Percentiles rank a stretch among this genome's conserved stretches.
Conservation (phyloP, 2,329 filamentous ascomycete genomes). For the Phyllosticta paracitricarpa region DNA sequence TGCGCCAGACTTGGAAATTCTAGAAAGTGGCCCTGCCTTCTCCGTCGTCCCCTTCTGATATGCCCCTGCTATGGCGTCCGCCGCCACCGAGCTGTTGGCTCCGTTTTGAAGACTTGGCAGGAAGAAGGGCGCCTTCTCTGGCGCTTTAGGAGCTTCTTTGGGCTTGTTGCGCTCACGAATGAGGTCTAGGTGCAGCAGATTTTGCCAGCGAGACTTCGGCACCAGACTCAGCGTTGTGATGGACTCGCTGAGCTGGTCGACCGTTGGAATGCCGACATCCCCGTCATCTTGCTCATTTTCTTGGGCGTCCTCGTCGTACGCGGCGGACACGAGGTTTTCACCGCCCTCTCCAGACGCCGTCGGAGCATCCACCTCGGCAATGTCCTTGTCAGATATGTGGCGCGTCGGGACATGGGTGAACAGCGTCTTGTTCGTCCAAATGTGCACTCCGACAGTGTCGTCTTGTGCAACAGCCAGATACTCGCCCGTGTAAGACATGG, state of each 20-base stretch:
- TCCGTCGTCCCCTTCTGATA: slow-evolving; percentile 16
- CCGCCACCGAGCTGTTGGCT: slow-evolving; percentile 12
- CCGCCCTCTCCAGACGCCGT: slow-evolving; percentile 77
- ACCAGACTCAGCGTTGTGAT: slow-evolving; percentile 85
- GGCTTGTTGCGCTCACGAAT: slow-evolving; percentile 92
- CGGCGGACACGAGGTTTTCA: slow-evolving; percentile 63
- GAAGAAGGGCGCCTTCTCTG: slow-evolving; percentile 94
- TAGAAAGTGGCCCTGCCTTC: slow-evolving; percentile 18
- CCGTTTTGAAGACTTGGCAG: slow-evolving; percentile 54
- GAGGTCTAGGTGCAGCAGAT: slow-evolving; percentile 78
- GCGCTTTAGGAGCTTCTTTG: slow-evolving; percentile 78
- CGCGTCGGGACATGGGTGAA: slow-evolving; percentile 83
- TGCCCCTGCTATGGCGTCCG: slow-evolving; percentile 11
- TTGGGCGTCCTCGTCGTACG: slow-evolving; percentile 50
- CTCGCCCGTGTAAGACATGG: slow-evolving; percentile 84
- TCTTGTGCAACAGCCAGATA: slow-evolving; percentile 85
- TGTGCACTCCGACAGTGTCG: slow-evolving; percentile 73
- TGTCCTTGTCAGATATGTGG: slow-evolving; percentile 69
- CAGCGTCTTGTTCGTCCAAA: slow-evolving; percentile 91
- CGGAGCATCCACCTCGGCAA: slow-evolving; percentile 55
- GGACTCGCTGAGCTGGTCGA: slow-evolving; percentile 71
- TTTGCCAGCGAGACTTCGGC: slow-evolving; percentile 89
- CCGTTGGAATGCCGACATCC: slow-evolving; percentile 33
- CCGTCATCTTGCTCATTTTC: slow-evolving; percentile 39
- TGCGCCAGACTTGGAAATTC: slow-evolving; percentile 23